Conservation (phyloP, 192 early-diverging fungal species). For the Coemansia sp. region DNA sequence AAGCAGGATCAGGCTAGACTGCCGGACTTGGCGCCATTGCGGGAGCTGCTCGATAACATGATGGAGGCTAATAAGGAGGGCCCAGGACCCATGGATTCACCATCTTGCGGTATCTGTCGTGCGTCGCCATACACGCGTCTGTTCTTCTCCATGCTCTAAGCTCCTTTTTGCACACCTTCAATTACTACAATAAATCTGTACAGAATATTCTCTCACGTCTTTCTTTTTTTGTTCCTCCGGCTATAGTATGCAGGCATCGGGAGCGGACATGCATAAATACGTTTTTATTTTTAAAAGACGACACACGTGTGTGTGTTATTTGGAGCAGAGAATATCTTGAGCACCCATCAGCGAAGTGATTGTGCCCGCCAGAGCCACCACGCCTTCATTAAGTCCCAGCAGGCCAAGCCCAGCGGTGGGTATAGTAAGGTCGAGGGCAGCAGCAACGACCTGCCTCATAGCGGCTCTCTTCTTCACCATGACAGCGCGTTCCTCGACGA, state of each 20-base stretch:
- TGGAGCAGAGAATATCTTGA: constrained; percentile 26
- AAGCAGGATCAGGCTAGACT: constrained; percentile 16
- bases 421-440: constrained; percentile 54
- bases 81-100: constrained; percentile 29
- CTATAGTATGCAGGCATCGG: neutral
- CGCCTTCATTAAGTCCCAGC: constrained; percentile 52
- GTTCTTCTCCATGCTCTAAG: constrained; percentile 51
- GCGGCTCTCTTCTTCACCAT: constrained; percentile 17
- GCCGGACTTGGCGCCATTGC: constrained; percentile 31
- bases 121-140: constrained; percentile 52
- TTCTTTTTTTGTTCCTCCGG: neutral
- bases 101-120: constrained; percentile 40
- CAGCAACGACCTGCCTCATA: constrained; percentile 26
- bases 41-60: constrained; percentile 32
- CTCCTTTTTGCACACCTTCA: neutral
- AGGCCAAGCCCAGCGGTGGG: constrained; percentile 51
- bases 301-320: constrained; percentile 3
- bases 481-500: constrained; percentile 31
- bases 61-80: constrained; percentile 10
- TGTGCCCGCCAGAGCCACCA: constrained; percentile 58
- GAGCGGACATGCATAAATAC: constrained; percentile 7
- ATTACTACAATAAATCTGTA: constrained; percentile 1
- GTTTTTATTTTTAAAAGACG: neutral
- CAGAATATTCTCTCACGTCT: neutral
- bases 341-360: constrained; percentile 58